A percentile compares a stretch with the other conserved stretches of the same genome.
phyloP scores from a whole-genome alignment of 768 basidiomycete genomes.

The Lentinula boryana region DNA sequence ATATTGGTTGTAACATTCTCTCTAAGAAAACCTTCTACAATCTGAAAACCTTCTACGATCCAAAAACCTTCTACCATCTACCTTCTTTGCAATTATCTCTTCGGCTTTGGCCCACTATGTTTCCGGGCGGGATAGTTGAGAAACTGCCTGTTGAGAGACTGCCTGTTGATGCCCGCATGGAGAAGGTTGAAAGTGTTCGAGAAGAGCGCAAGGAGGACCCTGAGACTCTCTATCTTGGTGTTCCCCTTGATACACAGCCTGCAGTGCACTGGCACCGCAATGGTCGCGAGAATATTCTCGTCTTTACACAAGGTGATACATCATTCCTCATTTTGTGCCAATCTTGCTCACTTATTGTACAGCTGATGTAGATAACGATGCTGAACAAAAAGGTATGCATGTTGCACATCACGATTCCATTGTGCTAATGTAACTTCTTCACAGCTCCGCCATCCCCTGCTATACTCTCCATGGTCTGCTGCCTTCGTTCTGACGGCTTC shows the following conservation, averaged over 20 bases:
- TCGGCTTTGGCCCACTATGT: no score
- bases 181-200: not conserved
- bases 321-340: not conserved
- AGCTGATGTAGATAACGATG: not conserved
- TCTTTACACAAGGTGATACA: not conserved
- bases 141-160: no score
- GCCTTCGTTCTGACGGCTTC: not conserved
- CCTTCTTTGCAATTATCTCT: no score
- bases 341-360: no score
- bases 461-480: not conserved
- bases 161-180: not conserved
- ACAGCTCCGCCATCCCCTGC: no score
- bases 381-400: not conserved
- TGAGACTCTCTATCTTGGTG: not conserved
- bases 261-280: not conserved
- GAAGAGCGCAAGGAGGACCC: not conserved
- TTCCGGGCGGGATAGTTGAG: no score
- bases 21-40: no score
- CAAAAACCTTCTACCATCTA: no score
- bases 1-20: no score
- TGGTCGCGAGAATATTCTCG: not conserved
- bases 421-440: no score
- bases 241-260: not conserved
- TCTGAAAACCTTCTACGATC: no score
- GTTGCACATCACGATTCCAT: no score